Conservation (phyloP, 2,329 filamentous ascomycete species). For the Ophiostoma sp. region DNA sequence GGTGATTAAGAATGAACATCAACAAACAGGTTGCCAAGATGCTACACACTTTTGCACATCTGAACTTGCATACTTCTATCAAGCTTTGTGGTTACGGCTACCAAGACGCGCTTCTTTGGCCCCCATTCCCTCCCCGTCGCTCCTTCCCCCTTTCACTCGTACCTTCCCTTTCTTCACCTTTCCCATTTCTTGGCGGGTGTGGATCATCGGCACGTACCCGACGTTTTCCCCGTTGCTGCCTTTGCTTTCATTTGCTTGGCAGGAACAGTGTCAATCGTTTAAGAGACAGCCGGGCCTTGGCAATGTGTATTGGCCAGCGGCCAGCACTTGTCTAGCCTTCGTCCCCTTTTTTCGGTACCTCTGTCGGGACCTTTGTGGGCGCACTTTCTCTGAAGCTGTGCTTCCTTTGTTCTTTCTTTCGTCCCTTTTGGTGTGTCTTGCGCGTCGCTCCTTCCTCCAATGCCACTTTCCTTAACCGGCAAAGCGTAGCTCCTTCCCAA, state of each 20-base stretch:
- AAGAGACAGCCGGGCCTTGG: background rate
- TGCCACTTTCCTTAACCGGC: background rate
- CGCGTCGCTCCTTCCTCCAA: background rate
- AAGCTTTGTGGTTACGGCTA: background rate
- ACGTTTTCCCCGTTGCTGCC: background rate
- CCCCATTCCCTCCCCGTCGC: background rate
- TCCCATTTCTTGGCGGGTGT: background rate
- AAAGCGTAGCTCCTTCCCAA: background rate
- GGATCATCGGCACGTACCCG: background rate
- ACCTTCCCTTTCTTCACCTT: background rate
- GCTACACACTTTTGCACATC: background rate
- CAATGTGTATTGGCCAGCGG: background rate
- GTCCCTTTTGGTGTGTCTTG: background rate
- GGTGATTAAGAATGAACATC: background rate
- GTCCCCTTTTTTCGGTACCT: background rate
- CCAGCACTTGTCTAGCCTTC: background rate
- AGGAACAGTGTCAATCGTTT: background rate
- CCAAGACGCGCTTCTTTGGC: background rate
- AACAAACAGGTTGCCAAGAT: background rate
- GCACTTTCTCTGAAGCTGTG: background rate
- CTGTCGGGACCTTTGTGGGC: background rate
- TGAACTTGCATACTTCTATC: background rate
- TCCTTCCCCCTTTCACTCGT: background rate
- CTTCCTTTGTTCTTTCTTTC: background rate
- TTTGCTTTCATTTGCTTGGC: background rate